Evolutionary conservation across 345 rosid genomes (phyloP).

Genomic region (Euphorbia tirucalli): DNA sequence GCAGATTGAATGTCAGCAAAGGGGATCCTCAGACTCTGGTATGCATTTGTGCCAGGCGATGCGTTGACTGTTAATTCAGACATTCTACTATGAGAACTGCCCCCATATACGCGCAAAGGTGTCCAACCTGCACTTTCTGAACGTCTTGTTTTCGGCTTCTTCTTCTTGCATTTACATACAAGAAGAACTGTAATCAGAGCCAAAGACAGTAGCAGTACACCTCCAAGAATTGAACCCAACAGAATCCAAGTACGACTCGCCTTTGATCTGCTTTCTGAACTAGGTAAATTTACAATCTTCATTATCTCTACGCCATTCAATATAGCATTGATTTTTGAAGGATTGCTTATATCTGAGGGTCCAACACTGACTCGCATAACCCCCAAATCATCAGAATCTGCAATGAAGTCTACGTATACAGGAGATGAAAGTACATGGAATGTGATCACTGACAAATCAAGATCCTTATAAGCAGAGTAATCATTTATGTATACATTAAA

Average conservation of each 20-base stretch:
- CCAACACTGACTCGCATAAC: conserved; percentile 65
- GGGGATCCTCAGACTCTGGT: conserved; percentile 60
- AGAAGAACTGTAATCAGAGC: conserved; percentile 31
- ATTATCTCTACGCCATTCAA: conserved; percentile 89
- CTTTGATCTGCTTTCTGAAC: conserved; percentile 24
- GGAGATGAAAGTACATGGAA: conserved; percentile 73
- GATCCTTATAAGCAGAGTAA: conserved; percentile 54
- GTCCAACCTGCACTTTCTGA: conserved; percentile 81
- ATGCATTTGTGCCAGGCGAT: conserved; percentile 59
- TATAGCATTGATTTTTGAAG: conserved; percentile 57
- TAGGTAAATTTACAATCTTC: conserved; percentile 51
- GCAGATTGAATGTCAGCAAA: conserved; percentile 67
- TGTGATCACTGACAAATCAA: conserved; percentile 72
- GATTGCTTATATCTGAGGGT: conserved; percentile 72
- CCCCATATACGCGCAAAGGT: conserved; percentile 67
- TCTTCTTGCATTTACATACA: conserved; percentile 42
- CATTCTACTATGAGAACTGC: conserved; percentile 65
- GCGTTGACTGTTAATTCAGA: conserved; percentile 63
- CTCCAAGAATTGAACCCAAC: conserved; percentile 60
- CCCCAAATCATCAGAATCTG: conserved; percentile 54
- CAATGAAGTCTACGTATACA: conserved; percentile 64
- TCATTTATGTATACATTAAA: conserved; percentile 74
- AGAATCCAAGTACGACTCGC: conserved; percentile 51
- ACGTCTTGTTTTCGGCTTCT: conserved; percentile 39
- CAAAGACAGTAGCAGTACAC: conserved; percentile 41